A percentile compares a stretch with the other conserved stretches of the same genome.
Evolutionary conservation across 768 basidiomycete genomes (phyloP).

Genomic region (Coprinellus micaceus): DNA sequence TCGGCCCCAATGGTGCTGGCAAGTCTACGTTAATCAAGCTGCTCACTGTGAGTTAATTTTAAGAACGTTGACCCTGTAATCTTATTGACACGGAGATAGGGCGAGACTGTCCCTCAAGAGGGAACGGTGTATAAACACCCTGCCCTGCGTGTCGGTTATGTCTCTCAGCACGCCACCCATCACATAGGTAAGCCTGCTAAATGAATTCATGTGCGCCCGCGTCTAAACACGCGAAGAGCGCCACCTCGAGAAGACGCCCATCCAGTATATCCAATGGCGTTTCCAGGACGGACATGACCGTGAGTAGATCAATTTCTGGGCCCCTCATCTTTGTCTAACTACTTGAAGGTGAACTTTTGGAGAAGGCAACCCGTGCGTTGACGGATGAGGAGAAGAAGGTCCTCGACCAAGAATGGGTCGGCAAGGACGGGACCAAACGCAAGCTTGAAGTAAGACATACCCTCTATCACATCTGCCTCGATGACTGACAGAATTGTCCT

Average conservation of each 20-base stretch:
- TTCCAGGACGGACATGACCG: slow-evolving; percentile 99
- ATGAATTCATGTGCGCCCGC: neutral
- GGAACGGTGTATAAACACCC: slow-evolving; percentile 94
- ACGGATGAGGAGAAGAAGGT: slow-evolving; percentile 80
- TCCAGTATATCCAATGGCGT: slow-evolving; percentile 97
- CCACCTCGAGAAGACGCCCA: slow-evolving; percentile 94
- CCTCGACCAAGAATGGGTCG: slow-evolving; percentile 84
- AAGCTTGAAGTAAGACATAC: slow-evolving; percentile 76
- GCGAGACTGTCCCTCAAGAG: slow-evolving; percentile 88
- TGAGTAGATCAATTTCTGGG: slow-evolving; percentile 35
- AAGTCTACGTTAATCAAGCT: slow-evolving; percentile 96
- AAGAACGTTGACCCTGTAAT: slow-evolving; percentile 5
- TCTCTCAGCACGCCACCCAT: slow-evolving; percentile 97
- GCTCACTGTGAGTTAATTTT: slow-evolving; percentile 58
- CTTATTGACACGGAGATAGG: slow-evolving; percentile 39
- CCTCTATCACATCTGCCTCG: neutral
- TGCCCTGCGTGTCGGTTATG: slow-evolving; percentile 89
- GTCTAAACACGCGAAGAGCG: slow-evolving; percentile 48
- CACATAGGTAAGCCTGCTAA: slow-evolving; percentile 62
- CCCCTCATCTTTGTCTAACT: slow-evolving; percentile 6
- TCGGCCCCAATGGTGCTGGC: slow-evolving; percentile 93
- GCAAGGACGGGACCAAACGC: slow-evolving; percentile 85
- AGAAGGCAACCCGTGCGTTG: slow-evolving; percentile 87
- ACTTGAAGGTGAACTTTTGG: slow-evolving; percentile 72
- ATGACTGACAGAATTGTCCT: neutral